Conservation (phyloP, 139 green algal genomes). For the Chlorella ohadii region DNA sequence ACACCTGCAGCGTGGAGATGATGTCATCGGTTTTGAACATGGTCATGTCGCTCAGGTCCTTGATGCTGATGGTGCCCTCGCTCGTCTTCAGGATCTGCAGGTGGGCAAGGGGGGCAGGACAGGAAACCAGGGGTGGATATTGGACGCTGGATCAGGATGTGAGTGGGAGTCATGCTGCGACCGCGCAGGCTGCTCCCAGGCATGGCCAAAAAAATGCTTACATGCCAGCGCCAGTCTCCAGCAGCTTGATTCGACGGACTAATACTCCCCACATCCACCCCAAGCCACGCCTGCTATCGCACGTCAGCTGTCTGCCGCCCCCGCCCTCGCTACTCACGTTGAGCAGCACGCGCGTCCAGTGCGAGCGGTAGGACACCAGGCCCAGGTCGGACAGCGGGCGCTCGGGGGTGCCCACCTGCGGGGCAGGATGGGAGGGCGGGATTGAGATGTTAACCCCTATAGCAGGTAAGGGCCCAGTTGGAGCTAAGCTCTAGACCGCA, state of each 20-base stretch:
- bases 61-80: constrained; percentile 84
- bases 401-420: constrained; percentile 93
- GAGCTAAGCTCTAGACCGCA: no score
- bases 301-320: neutral
- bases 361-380: constrained; percentile 92
- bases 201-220: no score
- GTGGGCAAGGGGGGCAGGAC: neutral
- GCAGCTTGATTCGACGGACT: no score
- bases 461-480: no score
- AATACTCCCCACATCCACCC: neutral
- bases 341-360: constrained; percentile 97
- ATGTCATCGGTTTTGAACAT: constrained; percentile 98
- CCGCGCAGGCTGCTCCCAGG: no score
- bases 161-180: no score
- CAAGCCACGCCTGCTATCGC: no score
- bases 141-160: neutral
- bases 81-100: constrained; percentile 74
- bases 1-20: constrained; percentile 87
- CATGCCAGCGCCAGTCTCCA: no score
- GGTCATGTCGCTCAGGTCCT: constrained; percentile 93
- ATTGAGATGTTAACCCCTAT: no score
- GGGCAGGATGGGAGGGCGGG: no score
- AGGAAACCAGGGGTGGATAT: neutral
- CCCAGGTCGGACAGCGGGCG: constrained; percentile 97
- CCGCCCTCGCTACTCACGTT: constrained; percentile 64